These are phyloP conservation scores for Cryptococcus hybrid DNA, from an alignment of 1,284 basidiomycete genomes.

Conservation along the genomic window DNA sequence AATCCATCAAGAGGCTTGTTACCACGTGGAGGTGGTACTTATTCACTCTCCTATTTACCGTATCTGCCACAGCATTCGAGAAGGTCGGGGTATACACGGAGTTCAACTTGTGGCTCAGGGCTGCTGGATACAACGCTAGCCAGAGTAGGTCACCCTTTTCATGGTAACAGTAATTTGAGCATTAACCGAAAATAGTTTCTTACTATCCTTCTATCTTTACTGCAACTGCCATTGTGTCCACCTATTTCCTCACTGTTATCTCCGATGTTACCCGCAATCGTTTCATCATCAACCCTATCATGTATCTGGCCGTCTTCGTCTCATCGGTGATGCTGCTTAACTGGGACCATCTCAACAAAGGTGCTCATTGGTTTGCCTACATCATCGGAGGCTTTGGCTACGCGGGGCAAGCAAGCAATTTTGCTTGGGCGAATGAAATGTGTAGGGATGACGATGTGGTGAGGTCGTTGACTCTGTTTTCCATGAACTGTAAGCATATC, in stretches of 20 bases:
- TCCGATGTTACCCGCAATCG: slow-evolving; percentile 36
- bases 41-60: slow-evolving; percentile 37
- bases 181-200: slow-evolving; percentile 17
- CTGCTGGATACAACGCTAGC: slow-evolving; percentile 13
- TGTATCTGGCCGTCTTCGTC: slow-evolving; percentile 32
- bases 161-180: too few species aligned
- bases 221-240: slow-evolving; percentile 37
- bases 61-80: slow-evolving; percentile 33
- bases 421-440: slow-evolving; percentile 44
- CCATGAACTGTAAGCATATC: slow-evolving; percentile 28
- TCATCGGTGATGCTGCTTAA: slow-evolving; percentile 35
- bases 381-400: slow-evolving; percentile 37
- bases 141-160: slow-evolving; percentile 9
- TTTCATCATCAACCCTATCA: slow-evolving; percentile 46
- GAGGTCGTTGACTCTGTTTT: slow-evolving; percentile 36
- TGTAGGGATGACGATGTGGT: slow-evolving; percentile 43
- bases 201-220: slow-evolving; percentile 38
- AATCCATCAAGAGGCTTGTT: slow-evolving; percentile 19
- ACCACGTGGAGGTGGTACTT: slow-evolving; percentile 34
- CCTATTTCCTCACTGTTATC: slow-evolving; percentile 35
- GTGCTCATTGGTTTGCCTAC: slow-evolving; percentile 41
- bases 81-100: slow-evolving; percentile 38
- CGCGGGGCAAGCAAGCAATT: slow-evolving; percentile 43
- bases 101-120: slow-evolving; percentile 36
- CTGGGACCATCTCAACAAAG: slow-evolving; percentile 27